Conservation (phyloP, 1,139 yeast species). For the Kazachstania sp. region DNA sequence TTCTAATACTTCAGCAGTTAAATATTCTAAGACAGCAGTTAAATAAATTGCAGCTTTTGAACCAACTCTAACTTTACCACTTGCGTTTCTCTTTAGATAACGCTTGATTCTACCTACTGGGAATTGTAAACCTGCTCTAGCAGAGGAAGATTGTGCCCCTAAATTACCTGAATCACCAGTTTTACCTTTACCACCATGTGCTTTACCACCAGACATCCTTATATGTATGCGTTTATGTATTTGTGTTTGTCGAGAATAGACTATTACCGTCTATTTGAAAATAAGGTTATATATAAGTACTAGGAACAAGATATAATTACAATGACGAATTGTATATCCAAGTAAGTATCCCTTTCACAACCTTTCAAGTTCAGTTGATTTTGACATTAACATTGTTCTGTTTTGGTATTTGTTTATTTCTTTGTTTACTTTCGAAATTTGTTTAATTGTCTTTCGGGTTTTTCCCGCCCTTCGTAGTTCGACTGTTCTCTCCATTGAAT, state of each 20-base stretch:
- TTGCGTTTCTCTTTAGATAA: slow-evolving; percentile 84
- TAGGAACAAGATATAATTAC: too few relatives aligned
- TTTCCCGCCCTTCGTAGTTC: too few relatives aligned
- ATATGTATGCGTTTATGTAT: slow-evolving; percentile 1
- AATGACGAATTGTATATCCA: too few relatives aligned
- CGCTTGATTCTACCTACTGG: slow-evolving; percentile 99
- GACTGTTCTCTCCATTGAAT: too few relatives aligned
- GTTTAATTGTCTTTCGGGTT: not conserved
- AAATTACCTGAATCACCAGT: slow-evolving; percentile 52
- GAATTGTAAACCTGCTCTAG: slow-evolving; percentile 95
- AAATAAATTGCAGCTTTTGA: slow-evolving; percentile 95
- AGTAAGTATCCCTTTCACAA: too few relatives aligned
- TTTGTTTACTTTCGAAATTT: not conserved
- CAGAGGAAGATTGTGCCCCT: slow-evolving; percentile 82
- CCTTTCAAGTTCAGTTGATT: not conserved
- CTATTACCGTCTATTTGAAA: not conserved
- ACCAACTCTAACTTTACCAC: slow-evolving; percentile 91
- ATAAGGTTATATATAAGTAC: not conserved
- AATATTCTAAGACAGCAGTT: slow-evolving; percentile 93
- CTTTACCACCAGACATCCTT: slow-evolving; percentile 59
- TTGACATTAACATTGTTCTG: not conserved
- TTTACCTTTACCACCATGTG: slow-evolving; percentile 94
- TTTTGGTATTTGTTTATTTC: not conserved
- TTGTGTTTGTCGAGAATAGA: not conserved
- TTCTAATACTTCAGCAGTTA: slow-evolving; percentile 97